Evolutionary conservation across 139 green algal genomes (phyloP).

Genomic region (Asterochloris erici): DNA sequence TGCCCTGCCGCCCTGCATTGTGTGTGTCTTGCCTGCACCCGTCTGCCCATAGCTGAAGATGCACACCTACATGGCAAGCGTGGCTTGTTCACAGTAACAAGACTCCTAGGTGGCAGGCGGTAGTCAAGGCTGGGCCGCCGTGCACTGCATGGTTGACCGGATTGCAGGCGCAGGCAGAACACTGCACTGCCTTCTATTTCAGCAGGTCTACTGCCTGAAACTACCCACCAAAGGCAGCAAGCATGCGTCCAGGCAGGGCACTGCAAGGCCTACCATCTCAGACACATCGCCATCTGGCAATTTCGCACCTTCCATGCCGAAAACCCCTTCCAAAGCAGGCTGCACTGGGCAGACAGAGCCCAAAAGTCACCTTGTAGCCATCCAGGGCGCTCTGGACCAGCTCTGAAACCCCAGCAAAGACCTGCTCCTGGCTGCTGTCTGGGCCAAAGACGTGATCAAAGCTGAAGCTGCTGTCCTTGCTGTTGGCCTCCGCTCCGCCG

Average conservation of each 20-base stretch:
- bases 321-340: neutral
- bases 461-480: constrained; percentile 64
- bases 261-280: too few relatives aligned
- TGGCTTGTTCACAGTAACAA: neutral
- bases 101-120: neutral
- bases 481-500: constrained; percentile 38
- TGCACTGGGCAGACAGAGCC: neutral
- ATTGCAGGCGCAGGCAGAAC: too few relatives aligned
- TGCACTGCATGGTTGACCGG: too few relatives aligned
- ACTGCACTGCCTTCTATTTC: too few relatives aligned
- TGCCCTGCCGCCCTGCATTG: constrained; percentile 79
- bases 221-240: too few relatives aligned
- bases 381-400: constrained; percentile 95
- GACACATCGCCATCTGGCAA: too few relatives aligned
- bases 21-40: constrained; percentile 96
- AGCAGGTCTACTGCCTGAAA: too few relatives aligned
- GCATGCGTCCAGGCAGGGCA: too few relatives aligned
- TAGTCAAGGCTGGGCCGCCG: neutral
- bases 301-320: too few relatives aligned
- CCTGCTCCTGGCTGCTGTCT: constrained; percentile 49
- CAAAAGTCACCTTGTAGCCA: constrained; percentile 92
- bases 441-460: constrained; percentile 72
- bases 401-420: constrained; percentile 88
- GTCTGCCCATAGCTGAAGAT: constrained; percentile 98
- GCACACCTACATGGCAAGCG: constrained; percentile 70